phyloP scores from a whole-genome alignment of 164 flowering plant genomes.

The Stephania cephalantha region DNA sequence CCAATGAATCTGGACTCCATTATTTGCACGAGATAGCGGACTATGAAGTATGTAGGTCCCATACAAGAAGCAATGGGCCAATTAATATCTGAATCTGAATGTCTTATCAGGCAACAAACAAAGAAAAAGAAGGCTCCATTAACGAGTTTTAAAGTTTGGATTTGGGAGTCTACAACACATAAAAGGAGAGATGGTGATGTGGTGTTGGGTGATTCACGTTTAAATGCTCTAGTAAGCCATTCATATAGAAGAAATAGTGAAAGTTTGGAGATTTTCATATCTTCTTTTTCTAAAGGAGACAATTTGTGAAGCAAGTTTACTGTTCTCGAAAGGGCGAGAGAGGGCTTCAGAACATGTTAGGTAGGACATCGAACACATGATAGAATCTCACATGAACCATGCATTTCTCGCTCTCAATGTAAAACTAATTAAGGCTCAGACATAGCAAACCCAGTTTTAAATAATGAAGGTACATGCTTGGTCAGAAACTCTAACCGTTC shows the following conservation, averaged over 20 bases:
- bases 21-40: background rate
- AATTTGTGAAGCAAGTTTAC: background rate
- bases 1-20: background rate
- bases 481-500: background rate
- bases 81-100: too few species aligned
- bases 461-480: background rate
- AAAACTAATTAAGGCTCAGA: background rate
- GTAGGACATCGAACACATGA: background rate
- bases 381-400: background rate
- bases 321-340: background rate
- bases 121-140: background rate
- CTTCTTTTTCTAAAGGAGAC: too few species aligned
- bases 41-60: background rate
- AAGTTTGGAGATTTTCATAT: background rate
- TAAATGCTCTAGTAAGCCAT: background rate
- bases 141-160: background rate
- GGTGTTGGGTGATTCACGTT: background rate
- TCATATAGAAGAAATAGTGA: background rate
- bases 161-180: background rate
- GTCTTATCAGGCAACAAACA: background rate
- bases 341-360: background rate
- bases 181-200: background rate
- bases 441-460: background rate
- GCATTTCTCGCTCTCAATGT: background rate
- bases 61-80: background rate